Evolutionary conservation across 148 eudicot species (phyloP).

Genomic region (Rheum nobile): DNA sequence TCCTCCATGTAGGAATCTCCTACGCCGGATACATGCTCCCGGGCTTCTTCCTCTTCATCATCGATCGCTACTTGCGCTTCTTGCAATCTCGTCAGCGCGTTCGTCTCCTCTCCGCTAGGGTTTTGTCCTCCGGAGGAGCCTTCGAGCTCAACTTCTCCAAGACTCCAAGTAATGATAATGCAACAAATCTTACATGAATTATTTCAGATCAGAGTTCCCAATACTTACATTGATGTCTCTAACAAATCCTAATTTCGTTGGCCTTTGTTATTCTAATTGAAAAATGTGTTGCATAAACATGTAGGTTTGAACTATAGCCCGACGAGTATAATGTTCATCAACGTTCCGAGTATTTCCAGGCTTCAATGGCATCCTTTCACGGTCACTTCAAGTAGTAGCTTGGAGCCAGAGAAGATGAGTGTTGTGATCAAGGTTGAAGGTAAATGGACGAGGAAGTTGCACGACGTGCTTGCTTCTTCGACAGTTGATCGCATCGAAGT

Average conservation of each 20-base stretch:
- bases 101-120: conserved; percentile 37
- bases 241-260: not conserved
- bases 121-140: conserved; percentile 44
- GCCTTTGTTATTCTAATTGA: not conserved
- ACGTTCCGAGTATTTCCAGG: conserved; percentile 71
- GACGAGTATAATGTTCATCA: conserved; percentile 64
- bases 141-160: conserved; percentile 82
- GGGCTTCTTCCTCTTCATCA: conserved; percentile 40
- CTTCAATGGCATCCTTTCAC: conserved; percentile 97
- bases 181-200: not conserved
- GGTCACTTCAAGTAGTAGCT: conserved; percentile 44
- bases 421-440: conserved; percentile 71
- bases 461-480: conserved; percentile 36
- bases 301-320: conserved; percentile 59
- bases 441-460: conserved; percentile 64
- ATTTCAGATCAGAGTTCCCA: too few species aligned
- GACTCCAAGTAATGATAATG: conserved; percentile 21
- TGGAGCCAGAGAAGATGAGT: conserved; percentile 69
- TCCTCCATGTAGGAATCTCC: conserved; percentile 40
- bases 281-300: not conserved
- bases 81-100: conserved; percentile 34
- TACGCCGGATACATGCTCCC: conserved; percentile 38
- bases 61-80: conserved; percentile 41
- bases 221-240: not conserved
- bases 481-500: conserved; percentile 47